Evolutionary conservation across 352 stramenopile species (phyloP).

Genomic region (Phytophthora citrophthora): DNA sequence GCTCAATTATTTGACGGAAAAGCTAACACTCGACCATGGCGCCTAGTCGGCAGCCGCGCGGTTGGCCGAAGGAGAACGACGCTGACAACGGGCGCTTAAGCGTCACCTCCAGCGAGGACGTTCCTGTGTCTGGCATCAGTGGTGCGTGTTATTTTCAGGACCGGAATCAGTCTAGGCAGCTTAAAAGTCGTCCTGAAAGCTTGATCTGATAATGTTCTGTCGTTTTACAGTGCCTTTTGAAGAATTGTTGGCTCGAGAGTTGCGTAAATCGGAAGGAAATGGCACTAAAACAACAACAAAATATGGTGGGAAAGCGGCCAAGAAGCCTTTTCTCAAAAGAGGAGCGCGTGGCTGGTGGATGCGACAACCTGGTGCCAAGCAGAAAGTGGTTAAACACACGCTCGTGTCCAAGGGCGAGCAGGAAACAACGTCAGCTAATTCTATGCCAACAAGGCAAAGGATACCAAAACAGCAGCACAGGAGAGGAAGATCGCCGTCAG

Average conservation of each 20-base stretch:
- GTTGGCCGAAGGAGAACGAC: constrained; percentile 38
- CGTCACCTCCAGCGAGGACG: constrained; percentile 24
- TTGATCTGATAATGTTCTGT: constrained; percentile 6
- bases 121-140: constrained; percentile 21
- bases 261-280: constrained; percentile 47
- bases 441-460: background rate
- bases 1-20: background rate
- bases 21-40: constrained; percentile 8
- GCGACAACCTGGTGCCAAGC: constrained; percentile 54
- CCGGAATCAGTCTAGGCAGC: background rate
- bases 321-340: constrained; percentile 78
- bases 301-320: constrained; percentile 12
- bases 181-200: background rate
- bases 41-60: constrained; percentile 10
- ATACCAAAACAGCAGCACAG: background rate
- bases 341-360: constrained; percentile 88
- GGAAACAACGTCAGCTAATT: constrained; percentile 6
- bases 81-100: constrained; percentile 17
- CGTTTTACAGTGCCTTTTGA: constrained; percentile 63
- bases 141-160: constrained; percentile 17
- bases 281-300: background rate
- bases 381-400: constrained; percentile 65
- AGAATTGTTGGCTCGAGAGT: constrained; percentile 66
- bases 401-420: constrained; percentile 60
- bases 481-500: background rate